Evolutionary conservation across 2,329 filamentous ascomycete species (phyloP), one percentile per base, ranked within the genome.

Genomic region (Sphaerulina vaccinii): DNA sequence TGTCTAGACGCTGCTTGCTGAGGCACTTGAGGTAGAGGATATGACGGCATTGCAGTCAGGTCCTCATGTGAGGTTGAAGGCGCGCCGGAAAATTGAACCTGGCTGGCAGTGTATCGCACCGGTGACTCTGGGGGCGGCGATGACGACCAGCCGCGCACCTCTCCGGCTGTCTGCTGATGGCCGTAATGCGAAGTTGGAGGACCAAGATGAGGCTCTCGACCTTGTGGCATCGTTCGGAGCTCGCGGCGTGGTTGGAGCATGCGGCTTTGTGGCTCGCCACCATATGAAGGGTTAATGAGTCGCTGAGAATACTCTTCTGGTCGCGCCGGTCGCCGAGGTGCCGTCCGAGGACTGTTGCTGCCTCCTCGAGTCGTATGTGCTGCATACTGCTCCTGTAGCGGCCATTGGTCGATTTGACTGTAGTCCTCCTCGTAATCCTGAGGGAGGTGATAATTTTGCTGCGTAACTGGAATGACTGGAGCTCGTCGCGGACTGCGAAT

Each of bases 131-230:
- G 51, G 7, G 60, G 55, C 11, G 61, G 57, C n/a, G n/a, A n/a
- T n/a, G n/a, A n/a, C 3, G 57, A 47, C 29, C 57, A 61, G 48
- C 52, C 53, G 45, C 66, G 65, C 27, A 62, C 61, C 16, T 67
- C 63, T 23, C 63, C 62, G 4, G 54, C 62, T 64, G 64, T 66
- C 42, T 66, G 62, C 8, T 61, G 63, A 15, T 54, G 55, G 3
- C 64, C 65, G 47, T 67, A 64, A 49, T 67, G 60, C 8, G 58
- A 58, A 18, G 40, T 51, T 38, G 55, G 53, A 38, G 41, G 51
- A 23, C 49, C 53, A 29, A 51, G 57, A 19, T 54, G 49, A 16
- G 58, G 54, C n/a, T 57, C 56, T 32, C 55, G 49, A 15, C 52
- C 50, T 15, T 54, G 43, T 7, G 57, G n/a, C n/a, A n/a, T n/a